These are phyloP conservation scores for Penicillium manginii DNA, from an alignment of 495 filamentous ascomycete genomes.

Conservation along the genomic window DNA sequence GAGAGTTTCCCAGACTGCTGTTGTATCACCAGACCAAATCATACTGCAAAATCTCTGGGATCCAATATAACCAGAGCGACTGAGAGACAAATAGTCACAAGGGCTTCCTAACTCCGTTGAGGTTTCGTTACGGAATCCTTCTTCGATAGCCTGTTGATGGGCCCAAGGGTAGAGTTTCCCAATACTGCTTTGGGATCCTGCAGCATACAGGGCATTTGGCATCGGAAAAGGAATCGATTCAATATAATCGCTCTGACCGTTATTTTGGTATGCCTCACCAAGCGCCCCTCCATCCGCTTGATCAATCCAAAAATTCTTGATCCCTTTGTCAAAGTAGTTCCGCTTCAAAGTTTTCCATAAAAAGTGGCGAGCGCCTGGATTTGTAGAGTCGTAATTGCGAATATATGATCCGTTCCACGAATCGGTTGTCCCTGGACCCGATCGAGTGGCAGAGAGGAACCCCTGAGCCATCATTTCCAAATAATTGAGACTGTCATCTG, in stretches of 20 bases:
- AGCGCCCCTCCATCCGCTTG: constrained; percentile 37
- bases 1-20: constrained; percentile 35
- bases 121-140: constrained; percentile 33
- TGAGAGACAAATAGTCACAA: constrained; percentile 31
- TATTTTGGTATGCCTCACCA: constrained; percentile 37
- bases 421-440: constrained; percentile 33
- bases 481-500: constrained; percentile 35
- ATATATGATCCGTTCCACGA: constrained; percentile 38
- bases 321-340: constrained; percentile 35
- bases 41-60: constrained; percentile 37
- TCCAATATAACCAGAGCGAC: constrained; percentile 37
- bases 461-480: constrained; percentile 33
- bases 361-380: constrained; percentile 25
- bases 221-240: constrained; percentile 31
- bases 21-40: constrained; percentile 39
- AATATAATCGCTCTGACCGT: constrained; percentile 34
- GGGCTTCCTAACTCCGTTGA: constrained; percentile 19
- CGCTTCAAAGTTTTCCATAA: constrained; percentile 29
- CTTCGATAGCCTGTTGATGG: constrained; percentile 35
- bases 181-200: constrained; percentile 30
- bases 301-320: constrained; percentile 39
- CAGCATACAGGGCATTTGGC: constrained; percentile 32
- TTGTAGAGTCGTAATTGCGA: constrained; percentile 37
- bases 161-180: constrained; percentile 39
- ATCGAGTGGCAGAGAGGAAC: constrained; percentile 30